These are phyloP conservation scores for Hanseniaspora nectarophila DNA, from an alignment of 805 yeast genomes.

Conservation along the genomic window DNA sequence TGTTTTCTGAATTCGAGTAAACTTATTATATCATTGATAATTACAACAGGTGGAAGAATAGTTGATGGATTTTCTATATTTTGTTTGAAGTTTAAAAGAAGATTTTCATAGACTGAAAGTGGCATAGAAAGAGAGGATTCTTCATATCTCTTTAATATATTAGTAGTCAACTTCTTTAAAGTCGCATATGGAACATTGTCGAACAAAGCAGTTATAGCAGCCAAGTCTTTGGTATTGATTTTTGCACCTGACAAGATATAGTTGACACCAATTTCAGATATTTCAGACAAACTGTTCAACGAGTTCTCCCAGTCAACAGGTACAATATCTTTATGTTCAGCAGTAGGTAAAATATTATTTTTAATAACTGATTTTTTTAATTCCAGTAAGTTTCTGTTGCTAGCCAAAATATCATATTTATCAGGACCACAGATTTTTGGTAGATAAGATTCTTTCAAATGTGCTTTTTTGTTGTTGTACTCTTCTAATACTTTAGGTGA, in stretches of 20 bases:
- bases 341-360: neutral
- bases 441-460: neutral
- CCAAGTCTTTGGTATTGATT: neutral
- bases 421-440: neutral
- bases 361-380: neutral
- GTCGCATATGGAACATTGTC: constrained; percentile 1
- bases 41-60: neutral
- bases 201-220: neutral
- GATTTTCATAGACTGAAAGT: neutral
- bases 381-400: neutral
- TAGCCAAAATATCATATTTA: neutral
- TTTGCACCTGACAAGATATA: neutral
- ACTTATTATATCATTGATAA: neutral
- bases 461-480: neutral
- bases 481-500: neutral
- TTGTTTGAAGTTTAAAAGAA: constrained; percentile 6
- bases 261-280: neutral
- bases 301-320: neutral
- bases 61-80: neutral
- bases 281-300: neutral
- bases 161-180: neutral
- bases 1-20: neutral
- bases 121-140: neutral
- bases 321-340: neutral
- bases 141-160: neutral